Conservation (phyloP, 2,329 filamentous ascomycete genomes). For the Pestalotiopsis sp. region DNA sequence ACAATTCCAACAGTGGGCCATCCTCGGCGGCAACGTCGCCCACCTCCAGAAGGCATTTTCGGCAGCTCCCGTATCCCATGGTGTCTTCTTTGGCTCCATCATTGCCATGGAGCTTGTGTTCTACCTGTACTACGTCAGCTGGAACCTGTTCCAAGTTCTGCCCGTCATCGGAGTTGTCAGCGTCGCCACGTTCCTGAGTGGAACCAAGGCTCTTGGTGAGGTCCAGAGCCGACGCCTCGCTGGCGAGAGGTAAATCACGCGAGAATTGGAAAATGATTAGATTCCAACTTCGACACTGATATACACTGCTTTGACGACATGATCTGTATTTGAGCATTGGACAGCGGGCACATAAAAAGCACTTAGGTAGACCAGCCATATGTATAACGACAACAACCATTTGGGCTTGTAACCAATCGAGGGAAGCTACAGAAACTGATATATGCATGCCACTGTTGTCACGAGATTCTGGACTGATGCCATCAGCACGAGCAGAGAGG, state of each 20-base stretch:
- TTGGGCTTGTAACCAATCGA: not conserved
- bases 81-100: conserved; percentile 84
- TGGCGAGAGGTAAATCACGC: conserved; percentile 51
- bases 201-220: conserved; percentile 87
- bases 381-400: conserved; percentile 1
- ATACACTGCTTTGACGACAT: not conserved
- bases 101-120: conserved; percentile 88
- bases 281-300: not conserved
- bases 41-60: conserved; percentile 77
- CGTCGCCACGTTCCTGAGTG: conserved; percentile 78
- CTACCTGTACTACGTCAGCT: conserved; percentile 89
- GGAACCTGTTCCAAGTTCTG: conserved; percentile 89
- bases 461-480: not conserved
- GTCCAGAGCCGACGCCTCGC: conserved; percentile 86
- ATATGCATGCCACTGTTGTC: not conserved
- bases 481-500: too few species aligned
- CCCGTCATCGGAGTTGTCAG: conserved; percentile 72
- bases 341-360: conserved; percentile 8
- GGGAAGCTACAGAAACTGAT: not conserved
- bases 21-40: conserved; percentile 79
- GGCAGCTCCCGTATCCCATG: conserved; percentile 78
- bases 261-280: not conserved
- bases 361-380: not conserved
- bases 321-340: conserved; percentile 10
- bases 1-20: conserved; percentile 64